A percentile compares a stretch with the other conserved stretches of the same genome.
These are phyloP conservation scores for Aspergillus ustus DNA, from an alignment of 2,329 filamentous ascomycete genomes.

Conservation along the genomic window DNA sequence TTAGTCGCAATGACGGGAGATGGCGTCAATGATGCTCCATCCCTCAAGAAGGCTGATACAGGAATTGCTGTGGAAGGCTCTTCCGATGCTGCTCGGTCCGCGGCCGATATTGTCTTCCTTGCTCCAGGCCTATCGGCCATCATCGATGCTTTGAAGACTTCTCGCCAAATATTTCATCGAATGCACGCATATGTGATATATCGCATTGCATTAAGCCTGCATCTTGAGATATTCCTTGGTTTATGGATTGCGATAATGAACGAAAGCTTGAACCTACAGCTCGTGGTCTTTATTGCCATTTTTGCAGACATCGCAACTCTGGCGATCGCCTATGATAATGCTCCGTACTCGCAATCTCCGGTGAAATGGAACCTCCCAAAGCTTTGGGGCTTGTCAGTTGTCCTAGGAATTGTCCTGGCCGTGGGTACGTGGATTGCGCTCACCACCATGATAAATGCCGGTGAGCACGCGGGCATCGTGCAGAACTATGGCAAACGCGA, in stretches of 20 bases:
- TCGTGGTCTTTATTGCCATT: constrained; percentile 93
- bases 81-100: constrained; percentile 86
- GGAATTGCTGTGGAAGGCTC: constrained; percentile 94
- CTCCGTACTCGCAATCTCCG: constrained; percentile 80
- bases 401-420: constrained; percentile 80
- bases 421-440: constrained; percentile 87
- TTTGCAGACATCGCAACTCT: constrained; percentile 92
- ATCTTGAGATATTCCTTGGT: constrained; percentile 89
- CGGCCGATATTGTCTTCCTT: constrained; percentile 92
- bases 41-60: constrained; percentile 93
- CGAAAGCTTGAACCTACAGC: constrained; percentile 78
- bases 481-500: constrained; percentile 86
- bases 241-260: constrained; percentile 91
- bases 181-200: constrained; percentile 98
- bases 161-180: constrained; percentile 92
- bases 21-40: constrained; percentile 92
- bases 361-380: constrained; percentile 96
- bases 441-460: constrained; percentile 76
- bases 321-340: constrained; percentile 92
- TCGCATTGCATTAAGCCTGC: constrained; percentile 88
- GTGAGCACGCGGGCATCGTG: constrained; percentile 78
- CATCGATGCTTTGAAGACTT: constrained; percentile 90
- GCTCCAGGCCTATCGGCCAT: constrained; percentile 89
- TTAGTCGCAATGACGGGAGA: constrained; percentile 96
- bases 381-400: constrained; percentile 89